A percentile compares a stretch with the other conserved stretches of the same genome.
Evolutionary conservation across 169 alveolate genomes (phyloP).

Genomic region (Plasmodium billcollinsi): DNA sequence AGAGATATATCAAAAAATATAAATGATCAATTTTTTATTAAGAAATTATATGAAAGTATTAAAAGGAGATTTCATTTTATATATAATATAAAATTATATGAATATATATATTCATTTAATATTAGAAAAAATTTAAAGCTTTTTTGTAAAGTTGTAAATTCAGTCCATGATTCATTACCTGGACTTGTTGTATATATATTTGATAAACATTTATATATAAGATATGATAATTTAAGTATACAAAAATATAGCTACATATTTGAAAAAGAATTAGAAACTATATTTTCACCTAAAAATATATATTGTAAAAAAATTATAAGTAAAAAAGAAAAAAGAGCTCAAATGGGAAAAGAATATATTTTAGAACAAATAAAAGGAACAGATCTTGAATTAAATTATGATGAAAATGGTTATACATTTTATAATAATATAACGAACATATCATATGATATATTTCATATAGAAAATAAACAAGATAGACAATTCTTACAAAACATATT

Average conservation of each 20-base stretch:
- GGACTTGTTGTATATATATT: constrained; percentile 22
- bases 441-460: constrained; percentile 28
- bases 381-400: constrained; percentile 20
- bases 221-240: constrained; percentile 49
- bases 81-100: constrained; percentile 33
- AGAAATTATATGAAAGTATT: constrained; percentile 42
- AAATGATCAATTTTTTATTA: constrained; percentile 33
- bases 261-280: constrained; percentile 38
- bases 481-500: constrained; percentile 20
- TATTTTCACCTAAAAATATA: constrained; percentile 38
- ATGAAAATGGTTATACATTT: constrained; percentile 34
- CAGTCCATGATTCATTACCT: constrained; percentile 30
- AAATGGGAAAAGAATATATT: constrained; percentile 50
- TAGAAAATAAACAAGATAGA: constrained; percentile 44
- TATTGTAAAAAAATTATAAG: constrained; percentile 48
- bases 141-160: constrained; percentile 41
- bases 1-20: constrained; percentile 25
- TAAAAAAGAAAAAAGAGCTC: constrained; percentile 68
- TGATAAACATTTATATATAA: constrained; percentile 23
- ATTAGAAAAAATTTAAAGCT: constrained; percentile 13
- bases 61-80: constrained; percentile 50
- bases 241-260: constrained; percentile 41
- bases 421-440: constrained; percentile 23
- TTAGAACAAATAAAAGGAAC: constrained; percentile 50
- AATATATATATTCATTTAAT: constrained; percentile 35